Conservation (phyloP, 192 early-diverging fungal genomes). For the Podila epigama region DNA sequence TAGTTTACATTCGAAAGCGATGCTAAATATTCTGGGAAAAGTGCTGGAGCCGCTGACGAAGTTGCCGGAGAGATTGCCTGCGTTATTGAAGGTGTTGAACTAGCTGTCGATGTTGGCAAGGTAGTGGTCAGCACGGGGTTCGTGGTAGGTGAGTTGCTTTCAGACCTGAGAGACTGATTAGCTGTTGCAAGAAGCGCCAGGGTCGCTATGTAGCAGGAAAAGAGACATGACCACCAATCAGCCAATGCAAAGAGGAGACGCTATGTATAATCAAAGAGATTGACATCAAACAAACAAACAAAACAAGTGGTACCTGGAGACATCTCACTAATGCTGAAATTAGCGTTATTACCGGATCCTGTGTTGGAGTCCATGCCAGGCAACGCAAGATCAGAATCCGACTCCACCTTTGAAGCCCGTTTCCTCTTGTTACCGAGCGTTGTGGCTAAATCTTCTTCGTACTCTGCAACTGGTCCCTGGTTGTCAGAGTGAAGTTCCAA, state of each 20-base stretch:
- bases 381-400: conserved; percentile 8
- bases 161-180: conserved; percentile 10
- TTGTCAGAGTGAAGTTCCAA: not conserved
- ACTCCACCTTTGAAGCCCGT: conserved; percentile 30
- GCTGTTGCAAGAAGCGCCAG: conserved; percentile 25
- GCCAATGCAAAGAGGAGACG: not conserved
- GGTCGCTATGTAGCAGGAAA: conserved; percentile 8
- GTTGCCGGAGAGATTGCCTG: not conserved
- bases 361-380: conserved; percentile 20
- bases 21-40: conserved; percentile 10
- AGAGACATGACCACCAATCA: not conserved
- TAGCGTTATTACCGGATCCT: conserved; percentile 4
- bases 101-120: not conserved
- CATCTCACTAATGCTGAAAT: conserved; percentile 23
- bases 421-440: conserved; percentile 34
- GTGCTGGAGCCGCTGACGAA: not conserved
- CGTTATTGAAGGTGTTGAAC: not conserved
- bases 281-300: too few relatives aligned
- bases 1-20: conserved; percentile 4
- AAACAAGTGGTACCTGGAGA: conserved; percentile 44
- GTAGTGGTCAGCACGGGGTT: not conserved
- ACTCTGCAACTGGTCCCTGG: conserved; percentile 10
- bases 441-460: conserved; percentile 37
- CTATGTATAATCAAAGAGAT: not conserved
- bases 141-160: not conserved